Percentiles rank a stretch among this genome's conserved stretches.
phyloP scores from a whole-genome alignment of 2,329 filamentous ascomycete genomes.

The Cladorrhinum sp. region DNA sequence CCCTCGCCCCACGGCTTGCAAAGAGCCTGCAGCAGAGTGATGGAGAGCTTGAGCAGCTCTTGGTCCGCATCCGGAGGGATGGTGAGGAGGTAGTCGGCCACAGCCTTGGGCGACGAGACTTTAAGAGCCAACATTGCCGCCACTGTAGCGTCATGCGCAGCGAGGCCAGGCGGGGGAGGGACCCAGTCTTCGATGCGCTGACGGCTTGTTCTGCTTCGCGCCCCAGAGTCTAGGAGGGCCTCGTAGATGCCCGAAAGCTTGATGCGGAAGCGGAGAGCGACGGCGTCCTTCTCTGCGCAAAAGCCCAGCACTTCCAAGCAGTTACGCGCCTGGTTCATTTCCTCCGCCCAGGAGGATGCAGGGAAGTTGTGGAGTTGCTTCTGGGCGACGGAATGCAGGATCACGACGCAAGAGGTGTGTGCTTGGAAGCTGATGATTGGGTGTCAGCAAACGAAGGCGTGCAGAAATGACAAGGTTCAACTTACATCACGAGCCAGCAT shows the following conservation, averaged over 20 bases:
- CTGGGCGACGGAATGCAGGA: slow-evolving; percentile 33
- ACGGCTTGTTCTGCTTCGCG: neutral
- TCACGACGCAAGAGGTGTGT: slow-evolving; percentile 31
- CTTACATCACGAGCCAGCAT: slow-evolving; percentile 34
- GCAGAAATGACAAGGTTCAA: neutral
- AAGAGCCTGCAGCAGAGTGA: slow-evolving; percentile 16
- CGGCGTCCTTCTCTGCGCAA: slow-evolving; percentile 18
- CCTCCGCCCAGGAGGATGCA: slow-evolving; percentile 25
- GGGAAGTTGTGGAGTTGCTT: slow-evolving; percentile 31
- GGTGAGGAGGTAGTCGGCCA: slow-evolving; percentile 17
- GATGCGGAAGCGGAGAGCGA: slow-evolving; percentile 21
- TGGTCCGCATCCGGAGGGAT: slow-evolving; percentile 10
- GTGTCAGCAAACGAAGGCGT: neutral
- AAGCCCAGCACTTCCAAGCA: slow-evolving; percentile 28
- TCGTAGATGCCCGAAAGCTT: slow-evolving; percentile 19
- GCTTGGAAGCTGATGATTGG: slow-evolving; percentile 29
- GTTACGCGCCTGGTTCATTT: slow-evolving; percentile 27
- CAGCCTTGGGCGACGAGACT: neutral
- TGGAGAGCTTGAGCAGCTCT: slow-evolving; percentile 2
- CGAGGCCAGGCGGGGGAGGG: slow-evolving; percentile 6
- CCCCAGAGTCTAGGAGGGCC: neutral
- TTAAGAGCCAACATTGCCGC: neutral
- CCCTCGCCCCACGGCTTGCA: slow-evolving; percentile 22
- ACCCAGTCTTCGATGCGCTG: slow-evolving; percentile 17
- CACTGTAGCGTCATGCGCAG: neutral